phyloP scores from a whole-genome alignment of 2,329 filamentous ascomycete genomes.

The Aspergillus sp. region DNA sequence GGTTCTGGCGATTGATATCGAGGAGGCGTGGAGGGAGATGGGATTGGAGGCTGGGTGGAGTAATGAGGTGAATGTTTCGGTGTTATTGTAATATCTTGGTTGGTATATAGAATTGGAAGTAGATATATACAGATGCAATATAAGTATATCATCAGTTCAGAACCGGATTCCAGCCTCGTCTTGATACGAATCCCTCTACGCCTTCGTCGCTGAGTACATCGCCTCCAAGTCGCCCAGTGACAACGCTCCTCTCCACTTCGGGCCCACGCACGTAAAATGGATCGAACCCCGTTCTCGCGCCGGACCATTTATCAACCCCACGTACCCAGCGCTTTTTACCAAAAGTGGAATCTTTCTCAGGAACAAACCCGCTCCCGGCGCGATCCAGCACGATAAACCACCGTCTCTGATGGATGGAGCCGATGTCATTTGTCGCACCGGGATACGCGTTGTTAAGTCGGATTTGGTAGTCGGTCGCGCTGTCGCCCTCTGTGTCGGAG shows the following conservation, averaged over 20 bases:
- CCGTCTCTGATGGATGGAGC: slow-evolving; percentile 64
- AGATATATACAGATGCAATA: background rate
- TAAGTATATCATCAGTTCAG: slow-evolving; percentile 11
- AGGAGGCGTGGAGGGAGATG: slow-evolving; percentile 74
- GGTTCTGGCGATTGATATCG: slow-evolving; percentile 75
- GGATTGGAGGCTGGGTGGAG: slow-evolving; percentile 70
- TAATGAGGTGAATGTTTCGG: slow-evolving; percentile 73
- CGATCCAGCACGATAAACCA: slow-evolving; percentile 68
- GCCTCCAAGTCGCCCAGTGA: slow-evolving; percentile 60
- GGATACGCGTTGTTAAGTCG: slow-evolving; percentile 64
- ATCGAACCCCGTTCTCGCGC: slow-evolving; percentile 43
- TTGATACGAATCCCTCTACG: slow-evolving; percentile 55
- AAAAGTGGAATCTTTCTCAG: background rate
- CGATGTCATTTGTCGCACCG: slow-evolving; percentile 65
- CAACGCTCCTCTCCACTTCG: slow-evolving; percentile 63
- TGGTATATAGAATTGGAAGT: background rate
- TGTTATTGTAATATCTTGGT: slow-evolving; percentile 40
- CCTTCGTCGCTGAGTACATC: slow-evolving; percentile 64
- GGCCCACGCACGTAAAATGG: slow-evolving; percentile 63
- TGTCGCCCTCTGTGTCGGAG: slow-evolving; percentile 12
- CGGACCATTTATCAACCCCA: slow-evolving; percentile 17
- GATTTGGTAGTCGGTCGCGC: slow-evolving; percentile 44
- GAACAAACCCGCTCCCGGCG: slow-evolving; percentile 57
- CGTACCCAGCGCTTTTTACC: slow-evolving; percentile 30
- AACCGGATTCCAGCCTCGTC: slow-evolving; percentile 59